phyloP scores from a whole-genome alignment of 2,329 filamentous ascomycete genomes.

The Ramularia endophylla region DNA sequence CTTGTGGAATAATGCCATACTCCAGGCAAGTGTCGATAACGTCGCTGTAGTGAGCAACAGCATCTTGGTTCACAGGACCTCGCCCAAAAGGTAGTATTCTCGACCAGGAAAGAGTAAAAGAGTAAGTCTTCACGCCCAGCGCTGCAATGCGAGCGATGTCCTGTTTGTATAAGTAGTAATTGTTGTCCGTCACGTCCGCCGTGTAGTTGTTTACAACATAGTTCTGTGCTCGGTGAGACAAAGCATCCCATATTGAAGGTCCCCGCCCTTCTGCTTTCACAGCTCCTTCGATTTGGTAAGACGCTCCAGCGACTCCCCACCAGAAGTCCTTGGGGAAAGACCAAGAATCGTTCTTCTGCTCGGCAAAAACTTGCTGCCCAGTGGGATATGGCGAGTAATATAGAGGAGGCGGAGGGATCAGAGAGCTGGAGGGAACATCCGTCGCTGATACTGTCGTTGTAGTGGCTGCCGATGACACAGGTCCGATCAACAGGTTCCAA shows the following conservation, averaged over 20 bases:
- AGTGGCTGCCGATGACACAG: slow-evolving; percentile 20
- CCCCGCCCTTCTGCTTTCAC: slow-evolving; percentile 27
- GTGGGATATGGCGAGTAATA: slow-evolving; percentile 31
- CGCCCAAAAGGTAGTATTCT: slow-evolving; percentile 46
- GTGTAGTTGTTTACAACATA: slow-evolving; percentile 34
- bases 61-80: slow-evolving; percentile 42
- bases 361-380: slow-evolving; percentile 27
- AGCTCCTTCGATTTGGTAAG: slow-evolving; percentile 31
- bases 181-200: slow-evolving; percentile 11
- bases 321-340: slow-evolving; percentile 25
- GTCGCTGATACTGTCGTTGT: slow-evolving; percentile 26
- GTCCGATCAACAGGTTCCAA: slow-evolving; percentile 29
- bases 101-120: slow-evolving; percentile 45
- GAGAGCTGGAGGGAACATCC: slow-evolving; percentile 28
- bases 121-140: slow-evolving; percentile 31
- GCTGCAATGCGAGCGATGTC: slow-evolving; percentile 34
- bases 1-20: slow-evolving; percentile 39
- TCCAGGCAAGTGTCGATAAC: slow-evolving; percentile 39
- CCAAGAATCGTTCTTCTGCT: slow-evolving; percentile 21
- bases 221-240: slow-evolving; percentile 25
- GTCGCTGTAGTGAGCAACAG: slow-evolving; percentile 44
- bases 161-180: slow-evolving; percentile 18
- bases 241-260: slow-evolving; percentile 22
- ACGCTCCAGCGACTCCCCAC: slow-evolving; percentile 31
- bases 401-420: slow-evolving; percentile 29